phyloP scores from a whole-genome alignment of 106 monocot genomes.

The Narthecium ossifragum region DNA sequence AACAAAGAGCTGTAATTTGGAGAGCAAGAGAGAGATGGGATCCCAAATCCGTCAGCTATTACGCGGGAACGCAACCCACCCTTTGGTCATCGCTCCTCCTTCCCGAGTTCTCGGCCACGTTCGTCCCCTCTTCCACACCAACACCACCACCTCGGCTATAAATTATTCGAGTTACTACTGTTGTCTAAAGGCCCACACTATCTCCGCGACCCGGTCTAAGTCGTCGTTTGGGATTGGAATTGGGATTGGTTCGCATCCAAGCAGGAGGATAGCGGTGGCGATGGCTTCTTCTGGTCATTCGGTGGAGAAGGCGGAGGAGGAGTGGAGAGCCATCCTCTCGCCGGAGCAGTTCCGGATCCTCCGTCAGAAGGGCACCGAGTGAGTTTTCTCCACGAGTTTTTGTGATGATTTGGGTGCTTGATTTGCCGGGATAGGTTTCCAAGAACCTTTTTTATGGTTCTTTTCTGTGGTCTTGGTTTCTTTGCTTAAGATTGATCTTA shows the following conservation, averaged over 20 bases:
- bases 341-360: constrained; percentile 96
- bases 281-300: constrained; percentile 51
- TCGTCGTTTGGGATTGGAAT: too few species aligned
- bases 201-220: too few species aligned
- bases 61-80: background rate
- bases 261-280: background rate
- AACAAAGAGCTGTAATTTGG: too few species aligned
- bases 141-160: background rate
- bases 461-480: too few species aligned
- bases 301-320: constrained; percentile 74
- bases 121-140: background rate
- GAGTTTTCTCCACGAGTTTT: constrained; percentile 9
- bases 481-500: too few species aligned
- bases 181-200: too few species aligned
- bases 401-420: too few species aligned
- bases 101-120: background rate
- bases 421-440: too few species aligned
- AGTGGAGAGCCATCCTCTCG: constrained; percentile 83
- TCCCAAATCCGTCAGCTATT: background rate
- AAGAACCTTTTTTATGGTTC: too few species aligned
- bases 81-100: background rate
- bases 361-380: constrained; percentile 87
- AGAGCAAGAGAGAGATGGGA: background rate
- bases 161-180: too few species aligned
- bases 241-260: background rate